Conservation (phyloP, 805 yeast species). For the Yarrowia sp. region DNA sequence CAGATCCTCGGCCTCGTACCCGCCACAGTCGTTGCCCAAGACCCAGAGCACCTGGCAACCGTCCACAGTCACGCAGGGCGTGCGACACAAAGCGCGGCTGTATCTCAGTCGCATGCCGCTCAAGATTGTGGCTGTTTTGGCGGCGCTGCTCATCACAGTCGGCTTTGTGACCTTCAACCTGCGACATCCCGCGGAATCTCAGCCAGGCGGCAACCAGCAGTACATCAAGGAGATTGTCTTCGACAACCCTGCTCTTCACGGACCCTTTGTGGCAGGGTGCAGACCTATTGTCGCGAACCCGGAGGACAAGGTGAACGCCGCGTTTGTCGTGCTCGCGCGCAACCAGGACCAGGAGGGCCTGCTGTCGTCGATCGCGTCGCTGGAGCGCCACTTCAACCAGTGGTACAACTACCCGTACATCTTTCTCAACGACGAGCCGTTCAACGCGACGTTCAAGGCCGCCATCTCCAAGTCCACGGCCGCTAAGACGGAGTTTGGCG, state of each 20-base stretch:
- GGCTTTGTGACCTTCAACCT: constrained; percentile 16
- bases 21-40: constrained; percentile 14
- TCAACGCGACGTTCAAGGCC: constrained; percentile 59
- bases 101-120: background rate
- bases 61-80: background rate
- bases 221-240: constrained; percentile 8
- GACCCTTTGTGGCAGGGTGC: constrained; percentile 21
- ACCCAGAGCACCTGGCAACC: constrained; percentile 9
- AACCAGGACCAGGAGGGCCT: constrained; percentile 81
- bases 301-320: constrained; percentile 53
- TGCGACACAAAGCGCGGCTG: background rate
- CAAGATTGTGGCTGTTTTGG: background rate
- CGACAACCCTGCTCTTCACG: constrained; percentile 24
- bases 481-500: constrained; percentile 70
- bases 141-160: constrained; percentile 7
- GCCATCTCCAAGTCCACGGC: constrained; percentile 53
- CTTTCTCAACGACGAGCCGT: constrained; percentile 77
- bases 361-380: constrained; percentile 61
- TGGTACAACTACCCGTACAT: constrained; percentile 95
- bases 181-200: constrained; percentile 11
- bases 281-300: constrained; percentile 12
- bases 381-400: constrained; percentile 88
- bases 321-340: constrained; percentile 78
- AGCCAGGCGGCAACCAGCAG: constrained; percentile 3
- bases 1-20: constrained; percentile 21